phyloP scores from a whole-genome alignment of 768 basidiomycete species.

The Lactifluus volemus region DNA sequence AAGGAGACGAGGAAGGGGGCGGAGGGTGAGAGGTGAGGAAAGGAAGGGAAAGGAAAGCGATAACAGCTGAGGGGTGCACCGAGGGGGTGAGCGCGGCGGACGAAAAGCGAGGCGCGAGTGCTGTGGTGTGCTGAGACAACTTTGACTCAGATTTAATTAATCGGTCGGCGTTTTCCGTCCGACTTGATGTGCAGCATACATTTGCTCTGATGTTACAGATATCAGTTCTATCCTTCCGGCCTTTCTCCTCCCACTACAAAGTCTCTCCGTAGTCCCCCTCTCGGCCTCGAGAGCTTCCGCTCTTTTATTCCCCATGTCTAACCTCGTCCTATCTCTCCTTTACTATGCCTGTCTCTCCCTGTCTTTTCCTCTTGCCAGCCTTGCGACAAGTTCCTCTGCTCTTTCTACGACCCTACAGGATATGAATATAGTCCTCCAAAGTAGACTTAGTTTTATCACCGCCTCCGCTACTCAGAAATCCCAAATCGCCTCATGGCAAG shows the following conservation, averaged over 20 bases:
- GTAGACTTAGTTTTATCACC: slow-evolving; percentile 12
- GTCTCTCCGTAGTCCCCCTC: neutral
- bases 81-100: slow-evolving; percentile 6
- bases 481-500: slow-evolving; percentile 10
- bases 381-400: neutral
- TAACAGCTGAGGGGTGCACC: slow-evolving; percentile 1
- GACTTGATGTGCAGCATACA: no score
- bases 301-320: neutral
- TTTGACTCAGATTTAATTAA: no score
- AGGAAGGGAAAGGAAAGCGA: slow-evolving; percentile 11
- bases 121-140: no score
- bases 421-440: slow-evolving; percentile 13
- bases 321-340: neutral
- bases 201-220: no score
- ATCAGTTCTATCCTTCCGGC: no score
- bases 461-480: neutral
- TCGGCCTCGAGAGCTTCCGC: neutral
- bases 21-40: slow-evolving; percentile 18
- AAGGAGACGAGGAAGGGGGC: slow-evolving; percentile 24
- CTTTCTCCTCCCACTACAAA: neutral
- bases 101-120: slow-evolving; percentile 5
- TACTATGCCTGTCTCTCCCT: neutral
- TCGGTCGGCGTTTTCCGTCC: no score
- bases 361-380: neutral
- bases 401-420: neutral